These are phyloP conservation scores for Anaeromyces robustus DNA, from an alignment of 192 early-diverging fungal genomes.

Conservation along the genomic window DNA sequence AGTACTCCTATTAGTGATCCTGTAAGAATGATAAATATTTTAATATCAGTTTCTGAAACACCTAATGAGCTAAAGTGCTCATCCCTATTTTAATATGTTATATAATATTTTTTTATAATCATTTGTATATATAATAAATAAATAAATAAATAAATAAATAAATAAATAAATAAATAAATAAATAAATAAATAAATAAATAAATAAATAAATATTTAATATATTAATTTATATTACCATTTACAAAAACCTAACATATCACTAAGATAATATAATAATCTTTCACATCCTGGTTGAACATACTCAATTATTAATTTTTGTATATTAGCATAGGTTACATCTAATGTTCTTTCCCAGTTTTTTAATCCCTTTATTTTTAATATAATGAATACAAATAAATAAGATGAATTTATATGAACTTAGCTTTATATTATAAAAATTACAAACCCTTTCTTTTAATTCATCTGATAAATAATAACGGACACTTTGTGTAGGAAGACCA, in stretches of 20 bases:
- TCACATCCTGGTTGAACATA: neutral
- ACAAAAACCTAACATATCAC: neutral
- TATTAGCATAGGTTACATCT: neutral
- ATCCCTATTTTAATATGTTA: neutral
- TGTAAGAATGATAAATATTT: neutral
- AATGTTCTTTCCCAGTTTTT: neutral
- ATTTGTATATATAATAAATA: too few species aligned
- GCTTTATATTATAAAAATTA: neutral
- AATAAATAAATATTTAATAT: too few species aligned
- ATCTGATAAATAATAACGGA: neutral
- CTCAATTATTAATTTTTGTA: neutral
- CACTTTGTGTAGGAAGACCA: neutral
- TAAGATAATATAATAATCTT: neutral
- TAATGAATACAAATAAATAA: too few species aligned
- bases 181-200: too few species aligned
- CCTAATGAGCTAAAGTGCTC: neutral
- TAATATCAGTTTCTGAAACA: neutral
- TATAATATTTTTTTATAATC: too few species aligned
- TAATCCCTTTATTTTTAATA: neutral
- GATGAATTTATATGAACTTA: too few species aligned
- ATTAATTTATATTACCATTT: too few species aligned
- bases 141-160: too few species aligned
- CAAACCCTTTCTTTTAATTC: neutral
- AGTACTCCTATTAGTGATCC: neutral
- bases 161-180: too few species aligned